Base-by-base conservation (phyloP, 2,329 filamentous ascomycete species). In the Amauroascus verrucosus region DNA sequence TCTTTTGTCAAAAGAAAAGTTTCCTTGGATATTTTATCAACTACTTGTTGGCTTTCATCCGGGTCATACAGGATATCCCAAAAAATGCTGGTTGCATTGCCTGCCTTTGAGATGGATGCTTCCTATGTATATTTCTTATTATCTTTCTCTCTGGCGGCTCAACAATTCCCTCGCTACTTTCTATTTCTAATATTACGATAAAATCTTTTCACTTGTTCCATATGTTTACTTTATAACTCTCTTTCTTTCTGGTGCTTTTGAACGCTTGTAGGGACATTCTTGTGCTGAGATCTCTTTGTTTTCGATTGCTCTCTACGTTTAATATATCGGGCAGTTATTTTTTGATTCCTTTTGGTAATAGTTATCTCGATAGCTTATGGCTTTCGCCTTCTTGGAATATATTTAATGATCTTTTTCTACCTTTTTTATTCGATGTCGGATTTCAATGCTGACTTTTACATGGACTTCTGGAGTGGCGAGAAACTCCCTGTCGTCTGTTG, bases 1-100 rank as follows among this genome's bases (percentile, higher is more conserved):
- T 33, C 32, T 48, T 53, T 48, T 30, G 47, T 43, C 47, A 47
- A 53, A 32, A 32, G 40, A 53, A 52, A 46, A 47, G 28, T 47
- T 47, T 35, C 28, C 44, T 35, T 47, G 30, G 16, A 48, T 16
- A 28, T 40, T 28, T 14, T 28, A 40, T 30, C 18, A 14, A 20
- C 20, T 32, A 3, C 11, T 6, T 28, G 22, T 49, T 41, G 9
- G n/a, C 8, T 40, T 26, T 49, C n/a, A 28, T 48, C 45, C 20
- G 11, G 20, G 30, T n/a, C 45, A 37, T 37, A 24, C 44, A 35
- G 22, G 44, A 18, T 13, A 38, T 38, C 16, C 35, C 11, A 49
- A 38, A 47, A 30, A 48, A 48, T 32, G 37, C 13, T 24, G 40
- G 44, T 38, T 53, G 18, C 24, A 16, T 40, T 30, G 13, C 37